Evolutionary conservation across 2,329 filamentous ascomycete genomes (phyloP).

Genomic region (Pseudogymnoascus sp.): DNA sequence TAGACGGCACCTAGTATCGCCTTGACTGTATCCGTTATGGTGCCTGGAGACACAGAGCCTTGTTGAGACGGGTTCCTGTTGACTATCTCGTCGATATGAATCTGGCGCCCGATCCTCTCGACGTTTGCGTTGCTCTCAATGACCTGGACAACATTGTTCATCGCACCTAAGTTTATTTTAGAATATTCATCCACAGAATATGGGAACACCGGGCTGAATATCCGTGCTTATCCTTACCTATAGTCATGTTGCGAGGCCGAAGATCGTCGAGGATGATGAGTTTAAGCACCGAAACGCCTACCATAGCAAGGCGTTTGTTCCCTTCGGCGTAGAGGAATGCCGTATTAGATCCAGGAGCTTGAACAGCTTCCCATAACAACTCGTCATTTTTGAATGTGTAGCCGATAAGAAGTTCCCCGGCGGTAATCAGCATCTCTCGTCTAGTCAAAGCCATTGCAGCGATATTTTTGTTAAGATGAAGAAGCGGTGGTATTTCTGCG

Average conservation of each 20-base stretch:
- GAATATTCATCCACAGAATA: not conserved
- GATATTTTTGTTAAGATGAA: not conserved
- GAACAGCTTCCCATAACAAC: not conserved
- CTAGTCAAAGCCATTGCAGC: not conserved
- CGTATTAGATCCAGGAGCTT: not conserved
- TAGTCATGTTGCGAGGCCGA: not conserved
- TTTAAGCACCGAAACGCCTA: not conserved
- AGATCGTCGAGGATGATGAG: not conserved
- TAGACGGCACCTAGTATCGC: not conserved
- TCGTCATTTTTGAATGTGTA: not conserved
- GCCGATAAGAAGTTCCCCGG: not conserved
- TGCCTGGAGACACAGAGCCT: not conserved
- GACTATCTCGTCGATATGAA: slow-evolving; percentile 9
- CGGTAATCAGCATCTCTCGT: not conserved
- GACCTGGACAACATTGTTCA: not conserved
- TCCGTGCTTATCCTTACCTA: not conserved
- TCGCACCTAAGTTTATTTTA: not conserved
- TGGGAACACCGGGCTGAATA: not conserved
- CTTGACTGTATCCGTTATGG: not conserved
- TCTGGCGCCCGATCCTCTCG: slow-evolving; percentile 1
- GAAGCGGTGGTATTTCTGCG: not conserved
- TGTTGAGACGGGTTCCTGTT: slow-evolving; percentile 11
- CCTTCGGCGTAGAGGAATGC: not conserved
- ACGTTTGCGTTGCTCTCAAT: not conserved
- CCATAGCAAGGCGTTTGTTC: not conserved